Percentiles rank a stretch among this genome's conserved stretches.
phyloP scores from a whole-genome alignment of 2,329 filamentous ascomycete genomes.

The Sporothrix schenckii region DNA sequence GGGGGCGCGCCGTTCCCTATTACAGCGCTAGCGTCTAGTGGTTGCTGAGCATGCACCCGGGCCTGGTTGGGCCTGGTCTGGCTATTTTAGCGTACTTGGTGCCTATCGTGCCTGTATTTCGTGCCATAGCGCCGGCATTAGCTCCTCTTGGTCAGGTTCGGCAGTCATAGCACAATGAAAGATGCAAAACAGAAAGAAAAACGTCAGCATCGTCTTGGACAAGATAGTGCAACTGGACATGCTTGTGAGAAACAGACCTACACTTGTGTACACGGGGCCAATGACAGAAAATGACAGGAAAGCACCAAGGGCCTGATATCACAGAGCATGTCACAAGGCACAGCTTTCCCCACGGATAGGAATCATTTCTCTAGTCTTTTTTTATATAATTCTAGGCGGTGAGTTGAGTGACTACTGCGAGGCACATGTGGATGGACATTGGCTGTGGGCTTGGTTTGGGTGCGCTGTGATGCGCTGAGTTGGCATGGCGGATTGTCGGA shows the following conservation, averaged over 20 bases:
- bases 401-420: slow-evolving; percentile 12
- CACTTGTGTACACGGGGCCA: too few species aligned
- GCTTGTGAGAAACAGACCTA: too few species aligned
- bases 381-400: slow-evolving; percentile 12
- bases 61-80: neutral
- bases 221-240: too few species aligned
- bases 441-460: too few species aligned
- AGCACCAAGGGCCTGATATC: neutral
- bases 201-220: too few species aligned
- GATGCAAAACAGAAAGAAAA: neutral
- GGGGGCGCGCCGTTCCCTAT: neutral
- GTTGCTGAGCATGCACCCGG: neutral
- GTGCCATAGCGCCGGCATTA: neutral
- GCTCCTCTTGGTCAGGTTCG: slow-evolving; percentile 19
- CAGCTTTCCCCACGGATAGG: slow-evolving; percentile 10
- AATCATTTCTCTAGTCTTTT: neutral
- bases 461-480: slow-evolving; percentile 13
- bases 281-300: too few species aligned
- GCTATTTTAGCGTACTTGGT: slow-evolving; percentile 7
- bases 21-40: slow-evolving; percentile 20
- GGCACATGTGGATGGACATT: neutral
- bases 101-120: slow-evolving; percentile 3
- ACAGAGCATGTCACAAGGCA: neutral
- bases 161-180: neutral
- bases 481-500: slow-evolving; percentile 2